Evolutionary conservation across 495 filamentous ascomycete genomes (phyloP), one percentile per base, ranked within the genome.

Genomic region (Amorphotheca resinae): DNA sequence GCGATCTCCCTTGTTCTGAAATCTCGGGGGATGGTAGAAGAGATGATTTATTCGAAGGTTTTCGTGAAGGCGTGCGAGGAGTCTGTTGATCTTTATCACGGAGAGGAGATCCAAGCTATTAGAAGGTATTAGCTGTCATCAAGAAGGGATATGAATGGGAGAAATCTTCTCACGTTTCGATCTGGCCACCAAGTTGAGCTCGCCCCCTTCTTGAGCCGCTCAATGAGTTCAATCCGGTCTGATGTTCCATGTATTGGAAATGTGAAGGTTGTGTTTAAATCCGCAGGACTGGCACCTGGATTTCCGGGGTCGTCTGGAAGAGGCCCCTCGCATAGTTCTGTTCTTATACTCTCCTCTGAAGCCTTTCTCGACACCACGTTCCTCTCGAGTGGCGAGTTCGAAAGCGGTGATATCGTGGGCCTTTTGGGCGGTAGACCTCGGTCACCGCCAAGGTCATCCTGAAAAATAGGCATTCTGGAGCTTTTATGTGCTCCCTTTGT

Each of bases 121-220:
- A 31, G 20, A 33, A 37, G 9, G 22, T 17, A 34, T 33, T 36
- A 42, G n/a, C 21, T 21, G 25, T n/a, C 21, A 12, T 7, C 15
- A 25, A n/a, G 18, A 17, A 14, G 3, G 22, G 33, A 20, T 5
- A 25, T 9, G 35, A 39, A 41, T 34, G 14, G 32, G 14, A 6
- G 32, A 18, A 4, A 5, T 37, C 15, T 32, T 68, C 75, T 57
- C 68, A 87, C 83, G 66, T 73, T 66, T 51, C 66, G 65, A 57
- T 72, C 72, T 26, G 76, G 73, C 20, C 73, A 64, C 85, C 87
- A 93, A 14, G 77, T 78, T 37, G 82, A 80, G 43, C 74, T 82
- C 59, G 88, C 78, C 28, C 77, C 75, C 61, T 70, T 73, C 65
- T 95, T 96, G 49, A 95, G 71, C 48, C 80, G 70, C 60, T 85